Evolutionary conservation across 2,329 filamentous ascomycete species (phyloP).

Genomic region (Penicillium sclerotiorum): DNA sequence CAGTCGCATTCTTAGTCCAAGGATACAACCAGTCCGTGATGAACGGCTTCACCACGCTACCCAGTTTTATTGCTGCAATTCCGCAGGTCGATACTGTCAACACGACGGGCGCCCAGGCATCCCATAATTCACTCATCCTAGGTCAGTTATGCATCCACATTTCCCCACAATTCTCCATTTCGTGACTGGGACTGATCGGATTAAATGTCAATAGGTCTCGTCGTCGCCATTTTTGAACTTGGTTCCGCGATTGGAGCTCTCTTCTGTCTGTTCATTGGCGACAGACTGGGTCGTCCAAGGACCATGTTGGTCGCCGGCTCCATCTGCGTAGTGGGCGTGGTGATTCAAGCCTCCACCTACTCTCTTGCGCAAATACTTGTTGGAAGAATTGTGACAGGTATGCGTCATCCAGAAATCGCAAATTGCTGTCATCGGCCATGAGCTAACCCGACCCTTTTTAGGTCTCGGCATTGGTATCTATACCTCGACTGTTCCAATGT

Average conservation of each 20-base stretch:
- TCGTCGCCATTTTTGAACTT: constrained; percentile 42
- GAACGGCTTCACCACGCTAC: constrained; percentile 16
- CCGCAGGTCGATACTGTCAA: constrained; percentile 20
- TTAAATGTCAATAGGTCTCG: neutral
- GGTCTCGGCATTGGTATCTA: constrained; percentile 16
- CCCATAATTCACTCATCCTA: constrained; percentile 19
- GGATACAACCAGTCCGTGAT: constrained; percentile 26
- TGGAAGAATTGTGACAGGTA: constrained; percentile 15
- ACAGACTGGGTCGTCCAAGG: constrained; percentile 43
- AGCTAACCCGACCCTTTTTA: no score
- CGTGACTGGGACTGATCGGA: neutral
- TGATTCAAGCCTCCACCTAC: constrained; percentile 11
- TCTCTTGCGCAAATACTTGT: constrained; percentile 11
- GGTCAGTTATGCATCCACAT: constrained; percentile 7
- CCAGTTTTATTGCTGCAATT: constrained; percentile 11
- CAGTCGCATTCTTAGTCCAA: constrained; percentile 22
- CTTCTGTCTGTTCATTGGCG: constrained; percentile 44
- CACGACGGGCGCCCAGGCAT: constrained; percentile 13
- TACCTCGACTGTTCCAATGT: constrained; percentile 18
- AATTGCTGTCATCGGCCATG: no score
- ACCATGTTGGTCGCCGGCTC: constrained; percentile 20
- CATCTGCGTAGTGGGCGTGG: constrained; percentile 1
- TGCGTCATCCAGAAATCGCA: no score
- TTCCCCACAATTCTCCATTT: neutral
- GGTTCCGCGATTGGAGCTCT: constrained; percentile 47